phyloP scores from a whole-genome alignment of 2,329 filamentous ascomycete genomes.

The Alternaria arborescens region DNA sequence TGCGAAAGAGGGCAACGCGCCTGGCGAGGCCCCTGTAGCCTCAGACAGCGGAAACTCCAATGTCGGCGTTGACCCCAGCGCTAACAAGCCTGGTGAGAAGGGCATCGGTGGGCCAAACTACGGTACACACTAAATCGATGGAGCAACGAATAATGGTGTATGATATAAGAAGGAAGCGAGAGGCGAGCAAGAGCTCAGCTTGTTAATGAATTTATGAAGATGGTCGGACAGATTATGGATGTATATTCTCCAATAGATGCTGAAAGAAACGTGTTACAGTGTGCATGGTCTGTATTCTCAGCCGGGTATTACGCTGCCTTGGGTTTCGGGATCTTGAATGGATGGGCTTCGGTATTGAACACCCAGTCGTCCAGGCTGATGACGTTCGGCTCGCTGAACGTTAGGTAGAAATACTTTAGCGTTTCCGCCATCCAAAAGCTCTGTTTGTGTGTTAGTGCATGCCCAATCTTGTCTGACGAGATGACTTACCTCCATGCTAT shows the following conservation, averaged over 20 bases:
- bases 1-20: slow-evolving; percentile 21
- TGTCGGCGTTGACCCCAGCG: slow-evolving; percentile 27
- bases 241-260: not conserved
- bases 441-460: slow-evolving; percentile 29
- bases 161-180: not conserved
- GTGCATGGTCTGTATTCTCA: not conserved
- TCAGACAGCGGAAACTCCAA: slow-evolving; percentile 28
- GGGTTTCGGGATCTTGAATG: slow-evolving; percentile 48
- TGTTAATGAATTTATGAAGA: not conserved
- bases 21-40: slow-evolving; percentile 26
- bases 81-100: slow-evolving; percentile 27
- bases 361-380: slow-evolving; percentile 58
- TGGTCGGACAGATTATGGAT: not conserved
- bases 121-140: slow-evolving; percentile 13
- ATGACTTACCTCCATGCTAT: slow-evolving; percentile 56
- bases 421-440: slow-evolving; percentile 61
- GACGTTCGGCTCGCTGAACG: slow-evolving; percentile 55
- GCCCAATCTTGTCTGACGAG: not conserved
- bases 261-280: not conserved
- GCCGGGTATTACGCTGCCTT: not conserved
- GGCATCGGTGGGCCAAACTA: slow-evolving; percentile 29
- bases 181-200: not conserved
- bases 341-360: slow-evolving; percentile 61
- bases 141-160: not conserved
- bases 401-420: slow-evolving; percentile 60